A percentile compares a stretch with the other conserved stretches of the same genome.
Evolutionary conservation across 2,329 filamentous ascomycete genomes (phyloP).

Genomic region (Chaetomiaceae sp.): DNA sequence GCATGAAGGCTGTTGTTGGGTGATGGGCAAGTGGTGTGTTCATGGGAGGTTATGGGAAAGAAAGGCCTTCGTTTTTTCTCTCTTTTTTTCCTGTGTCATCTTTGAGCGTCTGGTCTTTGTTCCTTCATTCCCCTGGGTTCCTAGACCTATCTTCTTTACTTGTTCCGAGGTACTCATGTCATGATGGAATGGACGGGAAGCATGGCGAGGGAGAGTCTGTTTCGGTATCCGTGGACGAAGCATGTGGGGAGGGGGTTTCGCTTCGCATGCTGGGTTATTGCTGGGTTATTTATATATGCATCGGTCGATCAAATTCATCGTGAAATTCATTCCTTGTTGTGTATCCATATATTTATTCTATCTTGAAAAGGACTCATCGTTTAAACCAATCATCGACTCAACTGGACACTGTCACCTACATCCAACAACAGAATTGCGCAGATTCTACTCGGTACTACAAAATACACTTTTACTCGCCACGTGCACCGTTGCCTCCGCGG

Average conservation of each 20-base stretch:
- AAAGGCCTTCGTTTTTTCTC: not conserved
- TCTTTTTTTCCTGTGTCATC: not conserved
- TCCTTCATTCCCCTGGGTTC: not conserved
- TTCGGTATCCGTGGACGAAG: not conserved
- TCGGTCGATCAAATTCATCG: no score
- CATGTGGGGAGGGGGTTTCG: not conserved
- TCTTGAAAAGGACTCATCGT: no score
- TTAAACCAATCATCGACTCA: no score
- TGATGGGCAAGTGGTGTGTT: constrained; percentile 34
- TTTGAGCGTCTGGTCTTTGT: not conserved
- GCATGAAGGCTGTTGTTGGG: constrained; percentile 79
- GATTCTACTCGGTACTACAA: no score
- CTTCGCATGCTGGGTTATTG: no score
- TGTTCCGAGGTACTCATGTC: not conserved
- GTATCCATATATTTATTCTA: no score
- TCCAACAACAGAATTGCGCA: no score
- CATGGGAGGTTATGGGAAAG: not conserved
- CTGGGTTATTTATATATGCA: no score
- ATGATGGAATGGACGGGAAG: not conserved
- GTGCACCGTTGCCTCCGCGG: no score
- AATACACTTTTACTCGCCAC: no score
- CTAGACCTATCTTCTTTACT: not conserved
- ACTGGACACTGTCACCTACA: no score
- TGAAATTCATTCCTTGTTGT: no score
- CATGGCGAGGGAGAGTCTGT: constrained; percentile 4